These are phyloP conservation scores for Aspergillus oerlinghausenensis DNA, from an alignment of 2,329 filamentous ascomycete genomes.

Conservation along the genomic window DNA sequence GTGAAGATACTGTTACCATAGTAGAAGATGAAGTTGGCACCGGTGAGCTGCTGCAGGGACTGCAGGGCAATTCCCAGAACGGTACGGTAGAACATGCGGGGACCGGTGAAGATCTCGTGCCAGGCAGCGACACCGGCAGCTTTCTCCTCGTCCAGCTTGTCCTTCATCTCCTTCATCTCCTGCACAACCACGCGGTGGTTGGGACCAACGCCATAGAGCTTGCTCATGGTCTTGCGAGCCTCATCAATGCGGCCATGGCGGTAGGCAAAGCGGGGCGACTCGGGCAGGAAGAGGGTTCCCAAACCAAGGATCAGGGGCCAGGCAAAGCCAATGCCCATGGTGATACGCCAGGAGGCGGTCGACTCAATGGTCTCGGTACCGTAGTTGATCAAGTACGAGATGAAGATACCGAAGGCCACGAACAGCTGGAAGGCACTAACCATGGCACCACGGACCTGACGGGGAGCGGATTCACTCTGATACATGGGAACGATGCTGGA, in stretches of 20 bases:
- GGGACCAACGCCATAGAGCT: conserved; percentile 50
- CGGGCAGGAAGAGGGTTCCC: conserved; percentile 53
- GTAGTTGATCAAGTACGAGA: conserved; percentile 45
- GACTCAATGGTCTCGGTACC: conserved; percentile 35
- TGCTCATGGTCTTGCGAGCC: conserved; percentile 49
- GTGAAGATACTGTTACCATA: conserved; percentile 52
- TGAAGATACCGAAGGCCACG: conserved; percentile 44
- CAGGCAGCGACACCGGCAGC: conserved; percentile 27
- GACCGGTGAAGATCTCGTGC: conserved; percentile 37
- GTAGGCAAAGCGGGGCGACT: conserved; percentile 56
- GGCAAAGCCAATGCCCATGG: conserved; percentile 54
- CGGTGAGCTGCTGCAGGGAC: conserved; percentile 41
- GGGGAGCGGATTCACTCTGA: conserved; percentile 41
- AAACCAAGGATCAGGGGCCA: conserved; percentile 52
- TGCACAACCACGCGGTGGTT: conserved; percentile 50
- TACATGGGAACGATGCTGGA: conserved; percentile 46
- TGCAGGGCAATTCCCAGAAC: conserved; percentile 39
- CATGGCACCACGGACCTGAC: conserved; percentile 43
- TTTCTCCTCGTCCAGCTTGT: conserved; percentile 53
- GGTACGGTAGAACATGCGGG: conserved; percentile 41
- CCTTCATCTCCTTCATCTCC: conserved; percentile 53
- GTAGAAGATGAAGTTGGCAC: conserved; percentile 48
- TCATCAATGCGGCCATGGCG: conserved; percentile 50
- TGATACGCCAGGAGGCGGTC: conserved; percentile 46
- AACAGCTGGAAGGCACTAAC: conserved; percentile 46